Percentiles rank a stretch among this genome's conserved stretches.
Evolutionary conservation across 345 rosid genomes (phyloP).

Genomic region (Rhodomyrtus tomentosa): DNA sequence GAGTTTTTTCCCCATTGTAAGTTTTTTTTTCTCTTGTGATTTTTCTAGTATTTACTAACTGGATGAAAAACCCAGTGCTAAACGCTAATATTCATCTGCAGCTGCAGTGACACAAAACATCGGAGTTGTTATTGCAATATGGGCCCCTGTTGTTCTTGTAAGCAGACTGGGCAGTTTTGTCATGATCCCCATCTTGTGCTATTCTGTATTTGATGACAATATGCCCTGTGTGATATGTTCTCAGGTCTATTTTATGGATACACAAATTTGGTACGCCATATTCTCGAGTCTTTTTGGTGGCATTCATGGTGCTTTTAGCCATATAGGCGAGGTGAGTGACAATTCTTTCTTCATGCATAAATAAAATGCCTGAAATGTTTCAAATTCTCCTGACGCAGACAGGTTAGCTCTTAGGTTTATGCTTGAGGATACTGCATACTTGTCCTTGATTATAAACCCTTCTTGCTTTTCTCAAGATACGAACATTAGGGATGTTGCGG

Average conservation of each 20-base stretch:
- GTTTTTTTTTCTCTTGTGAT: background rate
- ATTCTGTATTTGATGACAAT: background rate
- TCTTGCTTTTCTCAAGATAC: conserved; percentile 40
- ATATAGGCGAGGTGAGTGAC: conserved; percentile 89
- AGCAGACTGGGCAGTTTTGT: conserved; percentile 6
- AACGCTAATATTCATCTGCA: conserved; percentile 13
- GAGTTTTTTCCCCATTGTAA: conserved; percentile 84
- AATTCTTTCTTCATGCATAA: background rate
- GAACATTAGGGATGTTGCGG: conserved; percentile 91
- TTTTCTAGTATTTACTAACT: background rate
- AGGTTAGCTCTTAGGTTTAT: background rate
- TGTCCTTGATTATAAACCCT: background rate
- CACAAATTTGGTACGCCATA: conserved; percentile 98
- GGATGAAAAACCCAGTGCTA: background rate
- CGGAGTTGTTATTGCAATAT: conserved; percentile 80
- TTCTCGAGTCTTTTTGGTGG: conserved; percentile 94
- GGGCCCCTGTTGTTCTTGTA: conserved; percentile 92
- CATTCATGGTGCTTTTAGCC: conserved; percentile 89
- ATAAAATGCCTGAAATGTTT: background rate
- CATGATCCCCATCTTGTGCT: background rate
- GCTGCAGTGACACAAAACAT: conserved; percentile 62
- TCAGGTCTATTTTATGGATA: conserved; percentile 92
- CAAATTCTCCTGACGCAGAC: background rate
- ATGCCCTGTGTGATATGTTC: background rate
- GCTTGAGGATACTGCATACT: background rate